Conservation (phyloP, 1,284 basidiomycete species). For the Ustilago bromivora region DNA sequence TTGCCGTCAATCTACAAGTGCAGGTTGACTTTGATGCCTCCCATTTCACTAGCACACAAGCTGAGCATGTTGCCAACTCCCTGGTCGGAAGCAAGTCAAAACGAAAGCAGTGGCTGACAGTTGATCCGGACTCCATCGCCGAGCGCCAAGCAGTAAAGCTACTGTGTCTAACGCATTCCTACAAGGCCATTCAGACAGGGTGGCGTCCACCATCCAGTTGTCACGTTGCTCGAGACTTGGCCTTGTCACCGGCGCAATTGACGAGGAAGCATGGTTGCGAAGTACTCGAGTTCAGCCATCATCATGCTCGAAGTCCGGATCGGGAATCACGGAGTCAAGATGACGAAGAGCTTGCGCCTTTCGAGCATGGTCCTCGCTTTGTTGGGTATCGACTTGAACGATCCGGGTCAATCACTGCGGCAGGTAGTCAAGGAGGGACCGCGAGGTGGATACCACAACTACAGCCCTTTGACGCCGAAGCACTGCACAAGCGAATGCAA, state of each 20-base stretch:
- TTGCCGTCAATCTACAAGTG: conserved; percentile 6
- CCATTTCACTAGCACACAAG: conserved; percentile 11
- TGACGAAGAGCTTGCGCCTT: conserved; percentile 1
- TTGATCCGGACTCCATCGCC: conserved; percentile 6
- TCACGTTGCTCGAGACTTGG: conserved; percentile 13
- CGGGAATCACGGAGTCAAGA: not conserved
- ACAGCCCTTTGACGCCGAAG: conserved; percentile 15
- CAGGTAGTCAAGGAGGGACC: not conserved
- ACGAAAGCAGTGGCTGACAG: conserved; percentile 9
- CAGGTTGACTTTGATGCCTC: conserved; percentile 17
- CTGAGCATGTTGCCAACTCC: conserved; percentile 13
- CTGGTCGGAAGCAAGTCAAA: not conserved
- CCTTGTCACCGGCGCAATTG: conserved; percentile 12
- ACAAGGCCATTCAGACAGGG: not conserved
- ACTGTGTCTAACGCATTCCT: too few relatives aligned
- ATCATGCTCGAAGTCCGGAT: not conserved
- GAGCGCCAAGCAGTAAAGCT: too few relatives aligned
- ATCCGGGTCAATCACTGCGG: not conserved
- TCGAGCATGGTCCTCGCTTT: conserved; percentile 20
- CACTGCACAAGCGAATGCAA: conserved; percentile 12
- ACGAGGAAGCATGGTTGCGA: not conserved
- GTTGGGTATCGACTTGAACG: conserved; percentile 20
- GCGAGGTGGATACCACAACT: not conserved
- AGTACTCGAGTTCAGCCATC: conserved; percentile 17
- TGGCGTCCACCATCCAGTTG: conserved; percentile 8